Evolutionary conservation across 352 stramenopile genomes (phyloP).

Genomic region (Globisporangium viniferum): DNA sequence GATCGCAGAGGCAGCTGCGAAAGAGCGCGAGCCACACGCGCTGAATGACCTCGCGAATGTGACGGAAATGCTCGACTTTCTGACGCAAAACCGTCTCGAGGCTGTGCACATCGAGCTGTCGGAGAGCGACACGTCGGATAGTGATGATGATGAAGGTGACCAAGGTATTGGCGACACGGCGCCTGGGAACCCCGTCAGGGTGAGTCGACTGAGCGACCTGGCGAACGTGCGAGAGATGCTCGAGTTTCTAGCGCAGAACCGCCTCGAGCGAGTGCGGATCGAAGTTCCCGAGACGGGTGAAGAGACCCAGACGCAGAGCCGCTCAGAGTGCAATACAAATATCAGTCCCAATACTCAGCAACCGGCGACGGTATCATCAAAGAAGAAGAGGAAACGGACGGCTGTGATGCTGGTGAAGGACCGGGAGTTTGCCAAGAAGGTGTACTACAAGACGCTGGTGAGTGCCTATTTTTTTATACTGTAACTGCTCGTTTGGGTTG

Average conservation of each 20-base stretch:
- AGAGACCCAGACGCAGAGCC: neutral
- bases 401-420: neutral
- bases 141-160: neutral
- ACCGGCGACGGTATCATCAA: neutral
- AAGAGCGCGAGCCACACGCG: neutral
- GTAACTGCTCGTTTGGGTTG: neutral
- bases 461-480: neutral
- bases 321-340: neutral
- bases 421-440: conserved; percentile 10
- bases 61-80: conserved; percentile 10
- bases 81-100: neutral
- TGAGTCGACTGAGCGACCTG: neutral
- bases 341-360: neutral
- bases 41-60: conserved; percentile 2
- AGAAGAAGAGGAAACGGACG: conserved; percentile 2
- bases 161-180: neutral
- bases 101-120: conserved; percentile 1
- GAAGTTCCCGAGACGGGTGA: neutral
- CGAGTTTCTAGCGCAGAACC: conserved; percentile 5
- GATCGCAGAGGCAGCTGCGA: neutral
- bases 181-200: neutral
- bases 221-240: conserved; percentile 5
- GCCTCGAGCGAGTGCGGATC: neutral
- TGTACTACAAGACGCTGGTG: conserved; percentile 16
- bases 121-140: neutral